A percentile compares a stretch with the other conserved stretches of the same genome.
Conservation (phyloP, 495 filamentous ascomycete genomes). For the Xylaria nigripes region DNA sequence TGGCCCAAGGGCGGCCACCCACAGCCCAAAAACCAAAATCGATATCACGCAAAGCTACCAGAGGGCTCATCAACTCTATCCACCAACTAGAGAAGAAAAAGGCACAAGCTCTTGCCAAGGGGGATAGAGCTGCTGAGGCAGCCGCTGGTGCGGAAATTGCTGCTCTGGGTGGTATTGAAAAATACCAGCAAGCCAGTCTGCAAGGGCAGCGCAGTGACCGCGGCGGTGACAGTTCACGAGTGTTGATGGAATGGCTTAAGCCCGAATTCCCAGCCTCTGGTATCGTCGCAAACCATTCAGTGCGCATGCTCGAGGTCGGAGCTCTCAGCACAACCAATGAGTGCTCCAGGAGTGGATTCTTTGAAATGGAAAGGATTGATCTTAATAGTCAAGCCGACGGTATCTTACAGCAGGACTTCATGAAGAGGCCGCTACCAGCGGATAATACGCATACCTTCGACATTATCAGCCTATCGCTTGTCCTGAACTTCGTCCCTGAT, state of each 20-base stretch:
- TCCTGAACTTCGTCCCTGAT: conserved; percentile 88
- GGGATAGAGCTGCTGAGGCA: conserved; percentile 49
- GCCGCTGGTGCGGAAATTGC: conserved; percentile 47
- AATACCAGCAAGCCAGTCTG: conserved; percentile 85
- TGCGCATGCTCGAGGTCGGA: conserved; percentile 79
- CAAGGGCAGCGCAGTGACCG: conserved; percentile 74
- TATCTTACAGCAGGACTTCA: conserved; percentile 88
- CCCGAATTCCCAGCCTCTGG: conserved; percentile 23
- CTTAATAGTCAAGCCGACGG: conserved; percentile 73
- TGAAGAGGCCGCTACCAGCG: conserved; percentile 69
- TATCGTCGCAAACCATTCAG: conserved; percentile 25
- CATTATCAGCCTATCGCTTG: conserved; percentile 85
- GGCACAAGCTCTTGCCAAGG: conserved; percentile 54
- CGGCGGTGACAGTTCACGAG: conserved; percentile 82
- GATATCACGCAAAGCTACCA: conserved; percentile 71
- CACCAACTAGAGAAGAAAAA: conserved; percentile 76
- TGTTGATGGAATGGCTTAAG: conserved; percentile 79
- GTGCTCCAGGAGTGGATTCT: conserved; percentile 60
- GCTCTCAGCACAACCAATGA: conserved; percentile 78
- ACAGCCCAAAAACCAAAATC: conserved; percentile 40
- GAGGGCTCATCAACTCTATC: conserved; percentile 73
- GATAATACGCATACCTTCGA: conserved; percentile 62
- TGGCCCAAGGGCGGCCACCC: conserved; percentile 67
- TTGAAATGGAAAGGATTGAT: conserved; percentile 81
- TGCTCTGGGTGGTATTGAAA: conserved; percentile 65